Evolutionary conservation across 441 rosid species (phyloP), one percentile per base, ranked within the genome.

Genomic region (Flueggea neowawraea): DNA sequence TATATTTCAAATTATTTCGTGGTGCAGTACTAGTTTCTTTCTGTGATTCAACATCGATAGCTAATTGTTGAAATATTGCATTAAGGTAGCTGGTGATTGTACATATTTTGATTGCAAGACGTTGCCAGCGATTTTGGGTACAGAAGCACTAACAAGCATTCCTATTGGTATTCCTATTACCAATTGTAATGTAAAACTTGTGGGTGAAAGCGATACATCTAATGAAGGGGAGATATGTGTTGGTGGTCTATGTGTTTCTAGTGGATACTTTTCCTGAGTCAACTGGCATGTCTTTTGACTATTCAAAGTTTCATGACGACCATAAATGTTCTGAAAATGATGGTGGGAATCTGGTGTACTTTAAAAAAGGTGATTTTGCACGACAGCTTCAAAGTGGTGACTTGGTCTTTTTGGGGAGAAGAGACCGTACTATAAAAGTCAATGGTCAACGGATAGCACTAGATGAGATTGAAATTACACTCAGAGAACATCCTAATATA

Each of bases 51-150:
- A 11, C 45, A 43, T 51, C 16, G 16, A 51, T 11, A 14, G 15
- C 67, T 72, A 52, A 76, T 61, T 31, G 31, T 28, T 53, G 66
- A 60, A 68, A 47, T 69, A 69, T 77, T 78, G 41, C 57, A 77
- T 70, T 61, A 66, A 94, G 99, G 99, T 89, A 57, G 79, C 97
- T 66, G 97, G 96, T 61, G 99, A 94, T 76, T 91, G 97, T 73
- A 81, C 86, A 43, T 91, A 82, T 75, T 94, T 89, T 78, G 97
- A 94, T 78, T 94, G 96, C 86, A 80, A 84, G 73, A 78, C 70
- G 69, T 70, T 94, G 82, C 87, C 90, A 13, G 56, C 54, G 61
- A 75, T 94, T 70, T 80, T 89, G 79, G 85, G 82, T 71, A 74
- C 65, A 16, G 87, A 79, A 70, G 63, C 70, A 31, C 70, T 89